Evolutionary conservation across 352 stramenopile genomes (phyloP), one percentile per base, ranked within the genome.

Genomic region (Phytophthora uliginosa): DNA sequence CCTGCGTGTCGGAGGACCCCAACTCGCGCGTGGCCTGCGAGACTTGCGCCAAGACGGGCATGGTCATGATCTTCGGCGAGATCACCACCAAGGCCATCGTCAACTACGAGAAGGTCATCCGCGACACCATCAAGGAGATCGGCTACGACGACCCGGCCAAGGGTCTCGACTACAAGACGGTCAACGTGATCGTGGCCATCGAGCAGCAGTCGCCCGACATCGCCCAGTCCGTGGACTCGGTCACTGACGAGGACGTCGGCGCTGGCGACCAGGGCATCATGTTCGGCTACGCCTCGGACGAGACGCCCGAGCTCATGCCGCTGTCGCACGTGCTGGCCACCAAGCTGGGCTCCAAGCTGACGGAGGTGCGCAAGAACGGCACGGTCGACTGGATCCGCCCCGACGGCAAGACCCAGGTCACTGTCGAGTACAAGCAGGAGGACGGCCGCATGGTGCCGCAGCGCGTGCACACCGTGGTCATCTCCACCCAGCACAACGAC

Each of bases 11-110:
- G n/a, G 95, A 99, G 77, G 98, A 99, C 85, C 97, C 98, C 60
- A 96, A 98, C 79, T 99, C 97, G 70, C 98, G 98, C 79, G 98
- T 99, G 48, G 98, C 98, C 31, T 99, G 97, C 70, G 98, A 99
- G 88, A 99, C 98, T 34, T 99, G 97, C 85, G 98, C 95, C 74
- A 99, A 99, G 92, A 99, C 98, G 4, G 98, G 97, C 78, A 99
- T 99, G 93, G 97, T 99, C 69, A 99, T 99, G 97, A 99, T 99
- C 77, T 99, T 99, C 78, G 98, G 98, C 66, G 98, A 99, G 91
- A 99, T 99, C 83, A 99, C 97, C 69, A 99, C 98, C 61, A 98
- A 98, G 75, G 97, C 98, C 59, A 99, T 97, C 50, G 97, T 99
- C 51, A 99, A 99, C 86, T 99, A 99, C 89, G 98, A 99, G 85